Conservation (phyloP, 179 eudicot genomes). For the Amaranthus tricolor region DNA sequence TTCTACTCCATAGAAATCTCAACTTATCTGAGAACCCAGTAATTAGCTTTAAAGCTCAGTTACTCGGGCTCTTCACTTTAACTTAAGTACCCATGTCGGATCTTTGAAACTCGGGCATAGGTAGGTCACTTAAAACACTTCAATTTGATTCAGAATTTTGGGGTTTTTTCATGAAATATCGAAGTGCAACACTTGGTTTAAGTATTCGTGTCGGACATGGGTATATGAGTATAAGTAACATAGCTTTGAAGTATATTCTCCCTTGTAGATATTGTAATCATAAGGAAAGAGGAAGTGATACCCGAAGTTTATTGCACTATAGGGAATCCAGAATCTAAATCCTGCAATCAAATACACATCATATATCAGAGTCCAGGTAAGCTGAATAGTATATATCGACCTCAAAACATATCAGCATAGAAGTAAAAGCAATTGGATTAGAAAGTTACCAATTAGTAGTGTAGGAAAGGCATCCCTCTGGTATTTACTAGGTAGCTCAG, state of each 20-base stretch:
- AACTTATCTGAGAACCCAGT: too few relatives aligned
- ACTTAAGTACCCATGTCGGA: too few relatives aligned
- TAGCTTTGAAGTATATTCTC: not conserved
- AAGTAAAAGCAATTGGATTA: not conserved
- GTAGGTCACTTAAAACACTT: too few relatives aligned
- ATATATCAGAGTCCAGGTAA: not conserved
- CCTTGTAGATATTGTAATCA: conserved; percentile 9
- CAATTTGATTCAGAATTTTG: too few relatives aligned
- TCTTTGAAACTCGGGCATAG: too few relatives aligned
- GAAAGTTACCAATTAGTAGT: conserved; percentile 51
- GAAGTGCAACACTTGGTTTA: too few relatives aligned
- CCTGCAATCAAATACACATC: conserved; percentile 48
- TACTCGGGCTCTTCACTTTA: too few relatives aligned
- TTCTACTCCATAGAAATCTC: too few relatives aligned
- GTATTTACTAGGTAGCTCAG: conserved; percentile 87
- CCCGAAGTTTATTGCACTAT: conserved; percentile 85
- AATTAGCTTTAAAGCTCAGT: too few relatives aligned
- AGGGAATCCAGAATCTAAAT: conserved; percentile 96
- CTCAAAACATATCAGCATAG: not conserved
- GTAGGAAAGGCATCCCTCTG: conserved; percentile 81
- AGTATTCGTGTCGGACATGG: too few relatives aligned
- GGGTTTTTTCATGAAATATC: too few relatives aligned
- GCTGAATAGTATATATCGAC: not conserved
- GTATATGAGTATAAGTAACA: too few relatives aligned
- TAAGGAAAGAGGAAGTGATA: conserved; percentile 32